Base-by-base conservation (phyloP, 202 grass and related monocot species). In the Panicum virgatum region DNA sequence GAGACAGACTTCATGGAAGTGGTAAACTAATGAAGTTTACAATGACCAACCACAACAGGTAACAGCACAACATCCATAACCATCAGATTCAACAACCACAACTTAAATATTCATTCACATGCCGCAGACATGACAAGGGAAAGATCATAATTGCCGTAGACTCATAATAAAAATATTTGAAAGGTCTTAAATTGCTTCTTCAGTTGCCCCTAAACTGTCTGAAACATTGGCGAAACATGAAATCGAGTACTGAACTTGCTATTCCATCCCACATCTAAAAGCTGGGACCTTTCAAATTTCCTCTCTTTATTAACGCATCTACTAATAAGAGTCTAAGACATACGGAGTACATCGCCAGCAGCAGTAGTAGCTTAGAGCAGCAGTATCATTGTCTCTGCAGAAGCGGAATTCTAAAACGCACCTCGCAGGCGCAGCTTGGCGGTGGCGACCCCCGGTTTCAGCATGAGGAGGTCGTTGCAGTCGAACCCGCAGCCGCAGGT, bases 401-500 rank as follows among this genome's bases (percentile, higher is more conserved):
- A 0, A 42, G 69, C 12, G 45, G 45, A 72, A 34, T 34, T 48
- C 80, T 86, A 90, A 69, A 90, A 86, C 80, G 88, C 88, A 83
- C 88, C 88, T 86, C 84, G 79, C 62, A 86, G 87, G 73, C 51
- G 79, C 25, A 86, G 84, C 25, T 40, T 69, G 8, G 61, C 68
- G 2, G 68, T 4, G 37, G 19, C 39, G 47, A 50, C 22, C 25
- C 66, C 72, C 23, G 14, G 19, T 72, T 56, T 39, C 22, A 54
- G 69, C 70, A 40, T 18, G 9, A 40, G 66, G 3, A 75, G 44
- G 45, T 44, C 45, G 80, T 88, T 29, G 75, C 96, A 98, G 80
- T 95, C 86, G 59, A 98, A 93, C 3, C 96, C 96, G 53, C 96
- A 98, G 5, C 92, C 96, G 23, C 96, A 98, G 39, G 83, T 86